phyloP scores from a whole-genome alignment of 2,329 filamentous ascomycete genomes.

The Aspergillus alliaceus region DNA sequence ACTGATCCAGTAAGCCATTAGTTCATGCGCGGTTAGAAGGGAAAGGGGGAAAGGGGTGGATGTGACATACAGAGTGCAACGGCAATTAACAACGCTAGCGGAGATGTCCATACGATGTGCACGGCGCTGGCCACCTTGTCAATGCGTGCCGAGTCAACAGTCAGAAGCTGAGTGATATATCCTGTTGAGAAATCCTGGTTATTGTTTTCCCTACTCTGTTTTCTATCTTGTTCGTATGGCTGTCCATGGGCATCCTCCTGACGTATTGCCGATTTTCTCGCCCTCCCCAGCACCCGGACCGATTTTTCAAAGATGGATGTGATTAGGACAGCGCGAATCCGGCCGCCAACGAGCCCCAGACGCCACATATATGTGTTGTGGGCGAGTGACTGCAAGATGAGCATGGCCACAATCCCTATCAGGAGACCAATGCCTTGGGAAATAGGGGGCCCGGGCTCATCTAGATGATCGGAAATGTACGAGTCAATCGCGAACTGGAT shows the following conservation, averaged over 20 bases:
- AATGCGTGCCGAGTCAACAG: too few species aligned
- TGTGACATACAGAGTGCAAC: too few species aligned
- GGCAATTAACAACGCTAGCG: slow-evolving; percentile 65
- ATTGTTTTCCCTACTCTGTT: too few species aligned
- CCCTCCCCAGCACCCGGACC: slow-evolving; percentile 82
- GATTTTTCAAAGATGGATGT: slow-evolving; percentile 88
- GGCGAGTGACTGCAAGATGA: slow-evolving; percentile 74
- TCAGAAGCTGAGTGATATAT: too few species aligned
- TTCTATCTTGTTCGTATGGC: too few species aligned
- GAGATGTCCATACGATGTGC: too few species aligned
- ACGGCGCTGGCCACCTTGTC: too few species aligned
- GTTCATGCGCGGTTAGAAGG: too few species aligned
- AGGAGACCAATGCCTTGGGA: slow-evolving; percentile 78
- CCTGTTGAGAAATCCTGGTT: too few species aligned
- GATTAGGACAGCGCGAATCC: slow-evolving; percentile 78
- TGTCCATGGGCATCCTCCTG: slow-evolving; percentile 41
- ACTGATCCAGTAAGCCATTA: too few species aligned
- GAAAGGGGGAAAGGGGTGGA: too few species aligned
- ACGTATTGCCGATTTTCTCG: slow-evolving; percentile 70
- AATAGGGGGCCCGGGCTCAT: slow-evolving; percentile 62
- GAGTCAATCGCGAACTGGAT: slow-evolving; percentile 83
- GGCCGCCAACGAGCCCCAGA: slow-evolving; percentile 87
- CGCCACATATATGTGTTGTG: slow-evolving; percentile 91
- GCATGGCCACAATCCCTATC: slow-evolving; percentile 81
- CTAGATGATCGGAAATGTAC: slow-evolving; percentile 62